Evolutionary conservation across 2,329 filamentous ascomycete genomes (phyloP), one percentile per base, ranked within the genome.

Genomic region (Tetracladium maxilliforme): DNA sequence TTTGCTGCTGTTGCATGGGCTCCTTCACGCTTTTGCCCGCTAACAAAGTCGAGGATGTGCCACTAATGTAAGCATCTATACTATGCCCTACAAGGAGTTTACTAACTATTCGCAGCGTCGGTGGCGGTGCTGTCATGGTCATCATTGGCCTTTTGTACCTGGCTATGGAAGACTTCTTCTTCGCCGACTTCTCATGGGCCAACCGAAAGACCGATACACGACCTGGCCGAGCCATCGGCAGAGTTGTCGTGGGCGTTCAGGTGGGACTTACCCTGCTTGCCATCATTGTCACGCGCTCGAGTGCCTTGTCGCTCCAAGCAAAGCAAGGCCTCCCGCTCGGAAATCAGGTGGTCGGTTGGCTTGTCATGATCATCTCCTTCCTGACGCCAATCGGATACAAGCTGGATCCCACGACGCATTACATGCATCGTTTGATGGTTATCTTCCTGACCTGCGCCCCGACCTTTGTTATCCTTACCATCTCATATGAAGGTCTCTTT

Each of bases 401-500:
- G 13, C 42, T 92, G 3, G 73, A 80, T 35, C 77, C 83, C 2
- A 90, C 82, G 46, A 77, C 63, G 37, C 75, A 94, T 52, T 94
- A 95, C 48, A 68, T 95, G 37, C 86, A 95, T 48, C 75, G 86
- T 14, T 60, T 98, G 4, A 65, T 86, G 36, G 70, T 92, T 38
- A 73, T 94, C 27, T 98, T 95, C 55, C 61, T 98, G 24, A 80
- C 86, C 5, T 95, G 92, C 45, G 79, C 87, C 0, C 90, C 90
- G 0, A 78, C 79, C 2, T 98, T 95, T 51, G 78, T 98, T 44
- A 87, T 98, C 41, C 69, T 98, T 25, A 92, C 86, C 6, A 94
- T 95, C 39, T 94, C 87, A 1, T 98, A 92, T 53, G 90, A 98
- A 50, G 87, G 87, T 0, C 63, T 98, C 3, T 98, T 98, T 49